Conservation (phyloP, 2,329 filamentous ascomycete genomes). For the Aureobasidium subglaciale region DNA sequence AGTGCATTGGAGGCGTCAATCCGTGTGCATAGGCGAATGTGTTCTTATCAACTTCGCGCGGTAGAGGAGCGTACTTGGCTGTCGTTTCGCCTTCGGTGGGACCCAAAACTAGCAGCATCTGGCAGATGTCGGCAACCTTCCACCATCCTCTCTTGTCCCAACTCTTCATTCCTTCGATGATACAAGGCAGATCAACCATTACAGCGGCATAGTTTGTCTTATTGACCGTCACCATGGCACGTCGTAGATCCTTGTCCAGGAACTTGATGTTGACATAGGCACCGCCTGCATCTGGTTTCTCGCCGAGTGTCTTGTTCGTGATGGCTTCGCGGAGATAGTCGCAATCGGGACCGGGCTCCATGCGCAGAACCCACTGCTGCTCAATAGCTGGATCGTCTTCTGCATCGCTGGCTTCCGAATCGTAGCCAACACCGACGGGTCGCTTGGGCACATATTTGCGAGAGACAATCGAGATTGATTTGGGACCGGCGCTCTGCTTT, state of each 20-base stretch:
- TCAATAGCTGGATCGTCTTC: slow-evolving; percentile 84
- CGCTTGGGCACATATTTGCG: slow-evolving; percentile 53
- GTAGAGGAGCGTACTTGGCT: slow-evolving; percentile 51
- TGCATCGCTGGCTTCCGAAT: slow-evolving; percentile 88
- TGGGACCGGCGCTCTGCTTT: slow-evolving; percentile 17
- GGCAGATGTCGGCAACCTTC: slow-evolving; percentile 81
- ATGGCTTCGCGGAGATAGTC: slow-evolving; percentile 74
- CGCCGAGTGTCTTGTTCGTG: slow-evolving; percentile 67
- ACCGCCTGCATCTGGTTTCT: slow-evolving; percentile 55
- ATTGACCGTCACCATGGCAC: slow-evolving; percentile 65
- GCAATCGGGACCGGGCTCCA: slow-evolving; percentile 77
- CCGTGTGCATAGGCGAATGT: slow-evolving; percentile 74
- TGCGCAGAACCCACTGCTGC: slow-evolving; percentile 81
- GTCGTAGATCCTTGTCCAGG: slow-evolving; percentile 63
- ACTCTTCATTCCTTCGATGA: slow-evolving; percentile 86
- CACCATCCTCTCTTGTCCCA: slow-evolving; percentile 83
- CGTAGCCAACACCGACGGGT: slow-evolving; percentile 81
- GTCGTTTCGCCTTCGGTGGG: slow-evolving; percentile 52
- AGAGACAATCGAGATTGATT: slow-evolving; percentile 21
- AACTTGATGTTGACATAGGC: slow-evolving; percentile 77
- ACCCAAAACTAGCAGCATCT: slow-evolving; percentile 78
- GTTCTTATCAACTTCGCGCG: slow-evolving; percentile 61
- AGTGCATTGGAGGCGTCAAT: slow-evolving; percentile 80
- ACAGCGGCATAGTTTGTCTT: slow-evolving; percentile 67
- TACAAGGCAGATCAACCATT: slow-evolving; percentile 76